Evolutionary conservation across 2,329 filamentous ascomycete species (phyloP).

Genomic region (Fulvia fulva): DNA sequence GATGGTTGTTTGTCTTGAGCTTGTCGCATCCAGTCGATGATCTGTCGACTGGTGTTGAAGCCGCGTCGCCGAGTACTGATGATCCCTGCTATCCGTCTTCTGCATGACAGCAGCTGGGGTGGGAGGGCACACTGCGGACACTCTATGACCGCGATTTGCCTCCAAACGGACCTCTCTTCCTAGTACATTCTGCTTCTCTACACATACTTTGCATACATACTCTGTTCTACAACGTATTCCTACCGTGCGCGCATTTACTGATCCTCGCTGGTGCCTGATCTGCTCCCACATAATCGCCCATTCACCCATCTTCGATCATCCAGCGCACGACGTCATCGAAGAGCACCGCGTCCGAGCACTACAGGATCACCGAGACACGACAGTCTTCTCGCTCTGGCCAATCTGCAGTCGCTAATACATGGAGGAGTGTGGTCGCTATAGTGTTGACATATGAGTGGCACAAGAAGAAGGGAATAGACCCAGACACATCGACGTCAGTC

Average conservation of each 20-base stretch:
- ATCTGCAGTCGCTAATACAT: slow-evolving; percentile 9
- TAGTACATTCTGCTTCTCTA: neutral
- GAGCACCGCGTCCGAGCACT: neutral
- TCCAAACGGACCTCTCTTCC: neutral
- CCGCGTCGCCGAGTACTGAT: neutral
- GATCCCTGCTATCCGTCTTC: slow-evolving; percentile 3
- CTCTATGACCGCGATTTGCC: neutral
- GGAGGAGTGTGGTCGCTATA: slow-evolving; percentile 9
- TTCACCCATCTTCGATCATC: neutral
- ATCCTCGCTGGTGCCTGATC: neutral
- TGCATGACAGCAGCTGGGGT: slow-evolving; percentile 2
- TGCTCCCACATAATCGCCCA: neutral
- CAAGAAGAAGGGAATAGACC: slow-evolving; percentile 8
- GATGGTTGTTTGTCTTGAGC: slow-evolving; percentile 1
- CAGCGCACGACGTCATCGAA: slow-evolving; percentile 3
- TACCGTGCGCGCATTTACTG: neutral
- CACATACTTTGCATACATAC: neutral
- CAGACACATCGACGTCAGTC: slow-evolving; percentile 11
- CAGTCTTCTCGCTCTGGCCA: neutral
- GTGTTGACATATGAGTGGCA: slow-evolving; percentile 13
- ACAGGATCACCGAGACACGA: neutral
- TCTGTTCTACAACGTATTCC: neutral
- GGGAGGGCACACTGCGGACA: neutral
- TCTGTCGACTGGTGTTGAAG: neutral
- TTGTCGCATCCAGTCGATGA: neutral